These are phyloP conservation scores for Avena sativa DNA, from an alignment of 176 grass and related monocot genomes.

Conservation along the genomic window DNA sequence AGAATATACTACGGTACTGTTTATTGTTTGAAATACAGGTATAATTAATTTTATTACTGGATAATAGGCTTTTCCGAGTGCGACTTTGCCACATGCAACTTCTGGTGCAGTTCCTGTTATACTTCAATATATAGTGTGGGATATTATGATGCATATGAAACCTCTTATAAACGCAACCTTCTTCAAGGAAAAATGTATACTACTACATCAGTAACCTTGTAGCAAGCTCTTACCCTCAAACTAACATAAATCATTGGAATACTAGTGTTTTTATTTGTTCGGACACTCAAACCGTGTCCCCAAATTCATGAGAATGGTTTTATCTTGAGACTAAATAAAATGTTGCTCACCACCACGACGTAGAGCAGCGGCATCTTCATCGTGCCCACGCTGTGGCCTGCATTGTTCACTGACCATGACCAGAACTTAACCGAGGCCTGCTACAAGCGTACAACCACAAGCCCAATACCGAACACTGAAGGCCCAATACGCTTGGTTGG, in stretches of 20 bases:
- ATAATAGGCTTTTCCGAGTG: background rate
- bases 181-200: background rate
- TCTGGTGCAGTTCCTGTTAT: background rate
- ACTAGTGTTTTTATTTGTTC: background rate
- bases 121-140: background rate
- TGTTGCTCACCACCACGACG: too few species aligned
- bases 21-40: background rate
- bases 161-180: background rate
- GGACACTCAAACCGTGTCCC: background rate
- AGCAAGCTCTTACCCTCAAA: background rate
- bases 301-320: background rate
- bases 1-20: background rate
- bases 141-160: background rate
- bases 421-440: background rate
- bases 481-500: too few species aligned
- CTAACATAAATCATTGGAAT: background rate
- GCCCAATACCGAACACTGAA: too few species aligned
- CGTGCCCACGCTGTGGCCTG: background rate
- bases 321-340: background rate
- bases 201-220: background rate
- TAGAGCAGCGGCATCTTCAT: too few species aligned
- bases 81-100: background rate
- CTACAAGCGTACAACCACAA: background rate
- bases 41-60: background rate
- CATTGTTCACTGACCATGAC: background rate